Percentiles rank a stretch among this genome's conserved stretches.
Evolutionary conservation across 805 yeast genomes (phyloP).

Genomic region (Schwanniomyces pseudopolymorphus): DNA sequence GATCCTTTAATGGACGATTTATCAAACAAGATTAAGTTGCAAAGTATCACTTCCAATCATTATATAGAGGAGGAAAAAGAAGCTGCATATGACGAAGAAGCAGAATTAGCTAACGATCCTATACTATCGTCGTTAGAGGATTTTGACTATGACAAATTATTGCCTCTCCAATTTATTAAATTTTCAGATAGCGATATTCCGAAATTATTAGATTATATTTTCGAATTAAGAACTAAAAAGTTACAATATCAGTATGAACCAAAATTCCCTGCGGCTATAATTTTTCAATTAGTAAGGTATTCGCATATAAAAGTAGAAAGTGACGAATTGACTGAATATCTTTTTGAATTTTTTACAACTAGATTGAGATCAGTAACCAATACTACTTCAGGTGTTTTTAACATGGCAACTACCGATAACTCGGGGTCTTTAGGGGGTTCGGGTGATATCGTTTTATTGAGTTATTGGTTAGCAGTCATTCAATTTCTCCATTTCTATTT

Average conservation of each 20-base stretch:
- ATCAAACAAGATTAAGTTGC: conserved; percentile 32
- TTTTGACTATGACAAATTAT: conserved; percentile 57
- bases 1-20: conserved; percentile 35
- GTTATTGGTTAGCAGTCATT: conserved; percentile 86
- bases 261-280: conserved; percentile 64
- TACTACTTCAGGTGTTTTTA: conserved; percentile 59
- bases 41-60: conserved; percentile 22
- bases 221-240: conserved; percentile 42
- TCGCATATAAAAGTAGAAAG: conserved; percentile 60
- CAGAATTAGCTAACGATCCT: conserved; percentile 28
- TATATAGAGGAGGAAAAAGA: conserved; percentile 13
- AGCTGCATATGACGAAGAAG: conserved; percentile 24
- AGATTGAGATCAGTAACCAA: conserved; percentile 60
- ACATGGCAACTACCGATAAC: conserved; percentile 34
- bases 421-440: conserved; percentile 29
- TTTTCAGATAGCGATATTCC: conserved; percentile 61
- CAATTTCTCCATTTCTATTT: conserved; percentile 78
- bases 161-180: conserved; percentile 59
- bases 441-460: conserved; percentile 67
- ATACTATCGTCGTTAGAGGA: conserved; percentile 27
- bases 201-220: conserved; percentile 46
- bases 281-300: conserved; percentile 70
- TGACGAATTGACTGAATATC: conserved; percentile 53
- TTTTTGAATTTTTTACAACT: conserved; percentile 59
- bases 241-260: conserved; percentile 43